Base-by-base conservation (phyloP, 2,329 filamentous ascomycete species). In the Hypoxylon sp. region DNA sequence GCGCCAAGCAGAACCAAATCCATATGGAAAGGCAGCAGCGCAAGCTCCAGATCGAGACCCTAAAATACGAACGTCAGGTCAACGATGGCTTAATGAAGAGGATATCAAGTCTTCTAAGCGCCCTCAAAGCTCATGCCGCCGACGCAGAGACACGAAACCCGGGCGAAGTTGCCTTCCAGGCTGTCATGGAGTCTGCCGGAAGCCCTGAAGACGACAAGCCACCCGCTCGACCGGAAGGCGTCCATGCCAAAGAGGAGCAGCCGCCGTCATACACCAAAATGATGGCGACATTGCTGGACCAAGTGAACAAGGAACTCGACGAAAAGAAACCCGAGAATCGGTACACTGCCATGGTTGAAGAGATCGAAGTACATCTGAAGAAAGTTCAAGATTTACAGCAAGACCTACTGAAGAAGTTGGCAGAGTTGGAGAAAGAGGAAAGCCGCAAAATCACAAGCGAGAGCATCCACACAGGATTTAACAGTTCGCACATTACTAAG, bases 1-100 rank as follows among this genome's bases (percentile, higher is more conserved):
- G 95, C 72, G 97, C 96, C 72, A 99, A 99, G 83, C 96, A 98
- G 84, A 92, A 91, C 75, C 94, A 99, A 83, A 99, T 99, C 76
- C 96, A 99, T 81, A 90, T 94, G 78, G 92, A 98, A 79, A 91
- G 96, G 61, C 86, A 90, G 73, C 92, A 97, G 76, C 91, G 96
- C 63, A 93, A 92, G 79, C 90, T 92, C 75, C 91, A 97, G 77
- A 98, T 99, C 79, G 91, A 92, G 75, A 96, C 94, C 5, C 87
- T 96, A 74, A 95, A 95, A 82, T 98, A 97, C 81, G 96, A 97
- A 82, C 91, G 92, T 69, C 88, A 93, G 76, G 91, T 99, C 83
- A 98, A 99, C 81, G 93, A 98, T 83, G 93, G 93, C 55, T 87
- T 99, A 29, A 88, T 97, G 65, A 86, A 88, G 75, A 93, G 95